These are phyloP conservation scores for Cyclotella sp. DNA, from an alignment of 108 stramenopile genomes.

Conservation along the genomic window DNA sequence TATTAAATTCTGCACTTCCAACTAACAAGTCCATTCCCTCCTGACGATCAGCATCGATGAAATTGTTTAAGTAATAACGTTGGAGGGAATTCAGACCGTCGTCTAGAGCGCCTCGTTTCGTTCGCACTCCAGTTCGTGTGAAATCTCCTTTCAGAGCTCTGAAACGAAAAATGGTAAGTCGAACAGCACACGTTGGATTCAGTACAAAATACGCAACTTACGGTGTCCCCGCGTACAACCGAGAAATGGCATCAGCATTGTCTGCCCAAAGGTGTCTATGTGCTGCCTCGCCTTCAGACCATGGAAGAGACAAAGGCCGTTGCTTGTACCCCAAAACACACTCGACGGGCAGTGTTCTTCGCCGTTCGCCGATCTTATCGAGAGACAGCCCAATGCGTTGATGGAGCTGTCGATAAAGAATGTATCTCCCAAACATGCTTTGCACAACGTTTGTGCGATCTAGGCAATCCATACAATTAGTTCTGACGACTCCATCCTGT, in stretches of 20 bases:
- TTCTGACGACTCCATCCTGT: conserved; percentile 92
- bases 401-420: conserved; percentile 68
- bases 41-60: conserved; percentile 93
- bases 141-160: conserved; percentile 94
- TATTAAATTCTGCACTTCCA: conserved; percentile 64
- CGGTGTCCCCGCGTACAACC: conserved; percentile 94
- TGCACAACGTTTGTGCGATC: conserved; percentile 99
- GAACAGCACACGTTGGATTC: not conserved
- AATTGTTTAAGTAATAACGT: conserved; percentile 96
- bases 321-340: conserved; percentile 34
- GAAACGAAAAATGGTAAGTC: not conserved
- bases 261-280: conserved; percentile 90
- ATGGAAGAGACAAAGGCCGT: conserved; percentile 67
- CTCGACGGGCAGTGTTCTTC: conserved; percentile 46
- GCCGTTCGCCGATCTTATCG: conserved; percentile 10
- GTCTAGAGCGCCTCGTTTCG: conserved; percentile 90
- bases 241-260: conserved; percentile 92
- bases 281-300: conserved; percentile 67
- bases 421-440: conserved; percentile 84
- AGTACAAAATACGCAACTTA: not conserved
- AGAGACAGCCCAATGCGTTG: conserved; percentile 35
- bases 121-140: conserved; percentile 91
- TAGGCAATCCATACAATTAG: conserved; percentile 99
- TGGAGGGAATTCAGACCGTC: conserved; percentile 97
- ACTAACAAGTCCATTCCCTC: conserved; percentile 96